Evolutionary conservation across 2,329 filamentous ascomycete genomes (phyloP).

Genomic region (Didymella pinodella): DNA sequence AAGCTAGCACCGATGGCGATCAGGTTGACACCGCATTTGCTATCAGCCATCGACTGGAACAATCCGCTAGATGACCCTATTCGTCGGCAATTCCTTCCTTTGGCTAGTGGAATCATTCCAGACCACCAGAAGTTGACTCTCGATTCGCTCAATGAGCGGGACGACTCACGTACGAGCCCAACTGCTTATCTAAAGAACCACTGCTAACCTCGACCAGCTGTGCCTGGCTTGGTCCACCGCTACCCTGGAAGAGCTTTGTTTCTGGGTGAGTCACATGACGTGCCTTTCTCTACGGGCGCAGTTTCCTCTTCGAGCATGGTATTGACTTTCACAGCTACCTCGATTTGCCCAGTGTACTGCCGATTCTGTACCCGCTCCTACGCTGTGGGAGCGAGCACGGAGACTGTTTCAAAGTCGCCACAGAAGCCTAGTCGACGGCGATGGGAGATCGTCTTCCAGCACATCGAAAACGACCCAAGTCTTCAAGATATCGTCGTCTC

Average conservation of each 20-base stretch:
- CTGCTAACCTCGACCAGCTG: conserved; percentile 43
- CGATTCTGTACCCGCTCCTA: conserved; percentile 69
- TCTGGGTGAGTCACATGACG: conserved; percentile 56
- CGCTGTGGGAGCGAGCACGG: conserved; percentile 64
- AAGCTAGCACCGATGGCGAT: conserved; percentile 66
- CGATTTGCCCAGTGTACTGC: conserved; percentile 70
- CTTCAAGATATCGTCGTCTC: conserved; percentile 69
- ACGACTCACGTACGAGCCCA: conserved; percentile 56
- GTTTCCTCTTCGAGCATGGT: neutral
- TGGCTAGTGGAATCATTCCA: conserved; percentile 60
- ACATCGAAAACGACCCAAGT: conserved; percentile 61
- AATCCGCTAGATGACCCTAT: conserved; percentile 67
- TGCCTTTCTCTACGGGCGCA: neutral
- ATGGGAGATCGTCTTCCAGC: conserved; percentile 66
- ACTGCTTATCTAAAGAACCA: neutral
- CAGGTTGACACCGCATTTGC: conserved; percentile 66
- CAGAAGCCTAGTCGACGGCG: conserved; percentile 54
- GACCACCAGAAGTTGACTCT: conserved; percentile 64
- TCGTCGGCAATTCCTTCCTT: conserved; percentile 67
- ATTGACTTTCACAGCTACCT: conserved; percentile 53
- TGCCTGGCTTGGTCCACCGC: conserved; percentile 67
- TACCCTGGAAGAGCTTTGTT: conserved; percentile 71
- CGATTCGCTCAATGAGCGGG: conserved; percentile 67
- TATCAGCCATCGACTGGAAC: conserved; percentile 67
- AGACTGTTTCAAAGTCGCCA: conserved; percentile 54